phyloP scores from a whole-genome alignment of 1,284 basidiomycete species.

The Cronartium ribicola region DNA sequence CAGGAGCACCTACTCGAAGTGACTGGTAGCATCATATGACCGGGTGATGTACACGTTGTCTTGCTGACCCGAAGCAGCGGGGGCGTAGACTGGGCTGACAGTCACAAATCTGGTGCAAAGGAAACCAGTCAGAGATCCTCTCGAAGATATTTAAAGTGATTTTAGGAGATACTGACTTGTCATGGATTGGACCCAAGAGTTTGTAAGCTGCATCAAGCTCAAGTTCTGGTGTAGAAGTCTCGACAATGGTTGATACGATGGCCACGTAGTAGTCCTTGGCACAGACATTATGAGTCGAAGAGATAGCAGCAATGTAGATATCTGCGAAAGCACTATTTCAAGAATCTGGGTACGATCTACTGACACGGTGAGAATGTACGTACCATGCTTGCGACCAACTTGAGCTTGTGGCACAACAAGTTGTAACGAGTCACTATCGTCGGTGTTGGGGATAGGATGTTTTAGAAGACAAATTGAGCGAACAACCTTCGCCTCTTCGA shows the following conservation, averaged over 20 bases:
- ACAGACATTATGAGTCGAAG: constrained; percentile 93
- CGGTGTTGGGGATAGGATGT: constrained; percentile 96
- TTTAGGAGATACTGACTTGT: constrained; percentile 76
- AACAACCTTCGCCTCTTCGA: constrained; percentile 92
- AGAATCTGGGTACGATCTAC: constrained; percentile 4
- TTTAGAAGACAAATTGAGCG: constrained; percentile 97
- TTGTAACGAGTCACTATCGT: constrained; percentile 89
- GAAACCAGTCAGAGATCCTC: constrained; percentile 11
- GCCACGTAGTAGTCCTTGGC: constrained; percentile 91
- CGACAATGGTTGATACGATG: constrained; percentile 97
- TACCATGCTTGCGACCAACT: constrained; percentile 86
- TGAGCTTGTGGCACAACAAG: constrained; percentile 99
- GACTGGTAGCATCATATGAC: constrained; percentile 96
- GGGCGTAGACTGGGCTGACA: constrained; percentile 81
- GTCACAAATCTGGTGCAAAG: constrained; percentile 70
- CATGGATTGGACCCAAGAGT: constrained; percentile 85
- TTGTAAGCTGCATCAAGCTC: constrained; percentile 88
- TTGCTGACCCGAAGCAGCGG: constrained; percentile 70
- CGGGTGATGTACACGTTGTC: constrained; percentile 95
- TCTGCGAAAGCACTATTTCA: constrained; percentile 62
- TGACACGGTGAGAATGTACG: constrained; percentile 48
- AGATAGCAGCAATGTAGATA: constrained; percentile 98
- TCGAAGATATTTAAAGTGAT: constrained; percentile 8
- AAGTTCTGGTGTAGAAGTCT: constrained; percentile 85
- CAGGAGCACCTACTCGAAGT: constrained; percentile 66